Base-by-base conservation (phyloP, 1,284 basidiomycete genomes). In the Sanghuangporus baumii region DNA sequence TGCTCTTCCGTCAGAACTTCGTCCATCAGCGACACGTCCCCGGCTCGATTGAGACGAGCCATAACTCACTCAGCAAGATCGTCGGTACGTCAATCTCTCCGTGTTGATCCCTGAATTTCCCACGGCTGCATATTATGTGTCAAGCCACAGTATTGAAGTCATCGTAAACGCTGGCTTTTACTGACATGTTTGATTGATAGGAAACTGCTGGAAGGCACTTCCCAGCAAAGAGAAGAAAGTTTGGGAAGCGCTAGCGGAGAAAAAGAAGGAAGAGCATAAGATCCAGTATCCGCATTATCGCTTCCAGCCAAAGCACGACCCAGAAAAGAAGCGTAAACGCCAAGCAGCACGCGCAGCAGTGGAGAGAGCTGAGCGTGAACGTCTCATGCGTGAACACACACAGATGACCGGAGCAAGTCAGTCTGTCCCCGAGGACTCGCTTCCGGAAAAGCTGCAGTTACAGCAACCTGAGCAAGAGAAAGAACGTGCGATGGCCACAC, bases 1-100 rank as follows among this genome's bases (percentile, higher is more conserved):
- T 96, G 83, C 84, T 96, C 66, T 96, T 94, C 79, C 85, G 94
- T 34, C 91, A 92, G 37, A 89, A 94, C 71, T 94, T 94, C 65
- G 91, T 94, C 18, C 78, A 87, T 37, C 85, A 87, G 67, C 86
- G 89, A 66, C 85, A 93, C 66, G 88, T 95, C 31, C 92, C 93
- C 0, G 86, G 89, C 0, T 85, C 85, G 7, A 89, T 95, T 62
- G 90, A 94, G 76, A 88, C 88, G 3, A 89, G 91, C 68, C 91
- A 94, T 71, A 87, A 87, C 37, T 89, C 89, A 43, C 72, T 90
- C 12, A 86, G 83, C 6, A 87, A 87, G 73, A 89, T 89, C 66
- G 88, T 89, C 57, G 87, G 86, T 86, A 60, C 48, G 81, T 73
- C 26, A 59, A 38, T 18, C 18, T 18, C 36, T 54, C 38, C 61